Evolutionary conservation across 371 early-diverging fungal species (phyloP).

Genomic region (Blastocladiella emersonii): DNA sequence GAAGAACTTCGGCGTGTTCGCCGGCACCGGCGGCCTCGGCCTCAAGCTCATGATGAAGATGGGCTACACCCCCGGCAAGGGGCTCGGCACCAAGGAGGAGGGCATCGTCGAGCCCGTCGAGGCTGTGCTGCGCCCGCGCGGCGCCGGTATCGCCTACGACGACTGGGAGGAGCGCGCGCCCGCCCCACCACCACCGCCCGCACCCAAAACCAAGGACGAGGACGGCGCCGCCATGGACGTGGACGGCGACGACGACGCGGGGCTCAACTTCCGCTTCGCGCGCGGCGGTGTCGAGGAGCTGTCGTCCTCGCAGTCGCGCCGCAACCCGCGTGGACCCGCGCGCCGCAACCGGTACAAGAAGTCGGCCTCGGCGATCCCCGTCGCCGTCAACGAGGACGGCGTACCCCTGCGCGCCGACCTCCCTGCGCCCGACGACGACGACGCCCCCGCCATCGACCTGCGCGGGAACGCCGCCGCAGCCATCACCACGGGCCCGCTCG

Average conservation of each 20-base stretch:
- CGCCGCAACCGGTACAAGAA: conserved; percentile 18
- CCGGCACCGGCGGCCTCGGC: conserved; percentile 54
- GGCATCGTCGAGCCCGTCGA: conserved; percentile 85
- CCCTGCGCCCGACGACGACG: no score
- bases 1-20: conserved; percentile 67
- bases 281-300: no score
- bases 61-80: conserved; percentile 71
- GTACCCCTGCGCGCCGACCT: no score
- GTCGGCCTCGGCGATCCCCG: conserved; percentile 10
- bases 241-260: no score
- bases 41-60: conserved; percentile 68
- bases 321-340: conserved; percentile 10
- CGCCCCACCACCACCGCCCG: background rate
- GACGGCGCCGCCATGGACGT: conserved; percentile 9
- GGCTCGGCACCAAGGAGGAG: conserved; percentile 59
- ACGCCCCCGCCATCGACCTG: no score
- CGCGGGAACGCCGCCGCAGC: no score
- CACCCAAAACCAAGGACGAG: background rate
- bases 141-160: conserved; percentile 66
- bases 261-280: no score
- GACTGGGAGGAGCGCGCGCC: conserved; percentile 48
- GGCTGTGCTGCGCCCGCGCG: conserved; percentile 59
- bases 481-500: no score
- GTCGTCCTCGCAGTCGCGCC: no score
- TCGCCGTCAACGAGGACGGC: no score